Evolutionary conservation across 1,284 basidiomycete species (phyloP).

Genomic region (Bondarzewia mesenterica): DNA sequence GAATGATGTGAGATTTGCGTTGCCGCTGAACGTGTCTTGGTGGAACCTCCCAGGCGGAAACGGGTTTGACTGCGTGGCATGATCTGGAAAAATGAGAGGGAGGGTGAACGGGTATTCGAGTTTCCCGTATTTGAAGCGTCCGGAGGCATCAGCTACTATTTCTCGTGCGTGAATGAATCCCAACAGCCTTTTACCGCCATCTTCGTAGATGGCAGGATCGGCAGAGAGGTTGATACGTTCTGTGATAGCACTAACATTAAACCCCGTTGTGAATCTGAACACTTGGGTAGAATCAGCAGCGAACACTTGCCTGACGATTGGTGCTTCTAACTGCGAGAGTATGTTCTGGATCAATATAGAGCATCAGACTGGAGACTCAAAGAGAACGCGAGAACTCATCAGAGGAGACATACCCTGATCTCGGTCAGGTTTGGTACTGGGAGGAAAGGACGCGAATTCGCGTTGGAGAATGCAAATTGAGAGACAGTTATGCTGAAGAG

Average conservation of each 20-base stretch:
- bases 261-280: no score
- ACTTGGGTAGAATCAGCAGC: no score
- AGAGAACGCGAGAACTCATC: no score
- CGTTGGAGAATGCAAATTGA: no score
- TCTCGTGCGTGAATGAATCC: background rate
- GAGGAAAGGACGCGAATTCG: background rate
- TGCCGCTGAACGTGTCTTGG: background rate
- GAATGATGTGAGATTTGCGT: background rate
- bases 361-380: background rate
- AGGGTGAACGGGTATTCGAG: background rate
- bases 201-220: background rate
- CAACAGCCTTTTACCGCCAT: background rate
- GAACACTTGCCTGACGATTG: background rate
- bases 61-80: background rate
- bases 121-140: background rate
- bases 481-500: no score
- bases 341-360: background rate
- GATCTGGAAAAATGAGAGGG: background rate
- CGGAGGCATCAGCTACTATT: background rate
- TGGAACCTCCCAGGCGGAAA: background rate
- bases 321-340: background rate
- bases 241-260: background rate
- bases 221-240: background rate
- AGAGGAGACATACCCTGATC: background rate
- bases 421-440: background rate